Percentiles rank a stretch among this genome's conserved stretches.
Conservation (phyloP, 208 protist genomes). For the Trichomonas tenax region DNA sequence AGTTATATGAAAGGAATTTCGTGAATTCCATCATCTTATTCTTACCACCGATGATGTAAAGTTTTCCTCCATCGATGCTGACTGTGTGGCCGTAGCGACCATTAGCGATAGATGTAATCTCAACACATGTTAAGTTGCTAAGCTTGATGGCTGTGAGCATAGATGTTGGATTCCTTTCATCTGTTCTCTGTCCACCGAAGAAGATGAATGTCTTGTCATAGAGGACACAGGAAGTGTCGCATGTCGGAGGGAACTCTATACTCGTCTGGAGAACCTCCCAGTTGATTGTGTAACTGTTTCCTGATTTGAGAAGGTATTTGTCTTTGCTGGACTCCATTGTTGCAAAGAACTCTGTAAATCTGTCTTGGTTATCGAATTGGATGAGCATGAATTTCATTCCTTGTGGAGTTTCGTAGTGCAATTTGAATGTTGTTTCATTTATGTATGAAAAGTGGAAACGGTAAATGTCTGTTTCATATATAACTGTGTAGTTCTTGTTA, state of each 20-base stretch:
- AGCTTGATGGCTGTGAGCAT: background rate
- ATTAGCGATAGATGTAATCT: background rate
- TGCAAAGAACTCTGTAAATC: background rate
- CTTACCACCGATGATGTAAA: background rate
- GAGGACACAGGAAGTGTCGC: background rate
- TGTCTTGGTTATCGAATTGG: background rate
- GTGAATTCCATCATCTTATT: background rate
- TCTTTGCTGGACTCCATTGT: background rate
- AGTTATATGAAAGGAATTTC: background rate
- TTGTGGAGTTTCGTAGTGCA: background rate
- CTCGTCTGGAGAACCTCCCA: background rate
- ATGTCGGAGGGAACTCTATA: background rate
- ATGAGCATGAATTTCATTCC: background rate
- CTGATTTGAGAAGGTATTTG: background rate
- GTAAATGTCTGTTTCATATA: background rate
- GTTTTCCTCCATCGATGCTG: background rate
- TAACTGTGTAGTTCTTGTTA: background rate
- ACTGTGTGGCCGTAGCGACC: background rate
- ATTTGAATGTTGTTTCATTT: background rate
- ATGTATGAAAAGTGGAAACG: background rate
- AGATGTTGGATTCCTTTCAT: background rate
- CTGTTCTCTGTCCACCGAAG: background rate
- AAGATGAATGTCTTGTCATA: background rate
- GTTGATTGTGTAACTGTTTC: background rate
- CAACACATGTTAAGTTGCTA: background rate